Percentiles rank a stretch among this genome's conserved stretches.
phyloP scores from a whole-genome alignment of 2,329 filamentous ascomycete species.

The Cercospora zeina region DNA sequence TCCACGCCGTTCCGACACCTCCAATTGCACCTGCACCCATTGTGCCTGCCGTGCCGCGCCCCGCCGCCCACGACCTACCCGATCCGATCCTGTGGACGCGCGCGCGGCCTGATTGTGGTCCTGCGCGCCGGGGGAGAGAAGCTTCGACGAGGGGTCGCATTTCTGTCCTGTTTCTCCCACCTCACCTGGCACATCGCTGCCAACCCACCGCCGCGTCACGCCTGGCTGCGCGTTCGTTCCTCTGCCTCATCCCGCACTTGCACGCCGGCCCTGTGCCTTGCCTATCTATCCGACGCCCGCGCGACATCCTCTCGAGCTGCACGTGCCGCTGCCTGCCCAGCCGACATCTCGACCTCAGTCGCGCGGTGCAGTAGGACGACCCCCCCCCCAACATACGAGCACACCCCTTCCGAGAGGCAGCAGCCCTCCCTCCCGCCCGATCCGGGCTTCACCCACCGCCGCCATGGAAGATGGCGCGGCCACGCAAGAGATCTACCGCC shows the following conservation, averaged over 20 bases:
- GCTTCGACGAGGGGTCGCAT: slow-evolving; percentile 4
- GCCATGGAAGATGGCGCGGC: slow-evolving; percentile 63
- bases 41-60: slow-evolving; percentile 1
- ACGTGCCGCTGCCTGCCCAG: slow-evolving; percentile 22
- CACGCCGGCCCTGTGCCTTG: slow-evolving; percentile 5
- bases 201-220: slow-evolving; percentile 7
- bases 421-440: slow-evolving; percentile 21
- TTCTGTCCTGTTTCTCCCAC: slow-evolving; percentile 2
- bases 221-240: background rate
- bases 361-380: slow-evolving; percentile 2
- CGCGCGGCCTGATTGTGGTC: background rate
- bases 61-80: background rate
- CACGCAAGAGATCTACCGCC: slow-evolving; percentile 81
- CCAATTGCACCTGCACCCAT: background rate
- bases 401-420: slow-evolving; percentile 6
- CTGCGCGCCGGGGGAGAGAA: background rate
- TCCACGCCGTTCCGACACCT: background rate
- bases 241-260: slow-evolving; percentile 1
- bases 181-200: slow-evolving; percentile 7
- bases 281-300: slow-evolving; percentile 12
- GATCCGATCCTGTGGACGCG: too few species aligned
- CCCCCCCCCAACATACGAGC: background rate
- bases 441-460: slow-evolving; percentile 35
- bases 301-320: slow-evolving; percentile 6
- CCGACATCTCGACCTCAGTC: slow-evolving; percentile 1